Conservation (phyloP, 2,329 filamentous ascomycete species). For the Cryphonectria naterciae region DNA sequence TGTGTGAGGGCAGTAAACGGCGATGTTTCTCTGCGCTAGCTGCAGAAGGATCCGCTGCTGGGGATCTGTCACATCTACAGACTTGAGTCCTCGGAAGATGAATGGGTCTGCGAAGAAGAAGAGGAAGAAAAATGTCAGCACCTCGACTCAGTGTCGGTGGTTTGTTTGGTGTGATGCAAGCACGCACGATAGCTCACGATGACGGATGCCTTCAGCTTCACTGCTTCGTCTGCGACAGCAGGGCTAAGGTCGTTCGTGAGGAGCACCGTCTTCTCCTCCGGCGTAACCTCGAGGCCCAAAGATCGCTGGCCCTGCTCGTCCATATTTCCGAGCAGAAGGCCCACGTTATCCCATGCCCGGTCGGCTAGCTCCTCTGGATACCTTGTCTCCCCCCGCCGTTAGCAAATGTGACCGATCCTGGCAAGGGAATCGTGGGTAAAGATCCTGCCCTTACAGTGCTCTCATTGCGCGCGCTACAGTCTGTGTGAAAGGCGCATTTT, state of each 20-base stretch:
- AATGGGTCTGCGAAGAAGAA: constrained; percentile 72
- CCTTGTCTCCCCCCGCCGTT: constrained; percentile 46
- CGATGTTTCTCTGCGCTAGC: constrained; percentile 83
- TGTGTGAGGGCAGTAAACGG: constrained; percentile 95
- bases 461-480: constrained; percentile 79
- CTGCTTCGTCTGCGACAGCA: constrained; percentile 87
- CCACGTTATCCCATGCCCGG: constrained; percentile 95
- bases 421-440: neutral
- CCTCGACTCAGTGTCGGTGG: neutral
- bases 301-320: constrained; percentile 30
- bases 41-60: constrained; percentile 86
- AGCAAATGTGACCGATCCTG: neutral
- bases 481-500: constrained; percentile 49
- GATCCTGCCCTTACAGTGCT: constrained; percentile 65
- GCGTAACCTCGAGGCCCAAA: constrained; percentile 35
- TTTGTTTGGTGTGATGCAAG: constrained; percentile 20
- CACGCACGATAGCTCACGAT: constrained; percentile 84
- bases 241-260: constrained; percentile 88
- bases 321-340: constrained; percentile 66
- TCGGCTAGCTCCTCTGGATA: constrained; percentile 92
- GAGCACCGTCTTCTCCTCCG: constrained; percentile 47
- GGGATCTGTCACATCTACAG: constrained; percentile 79
- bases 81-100: constrained; percentile 92
- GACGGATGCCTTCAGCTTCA: constrained; percentile 73
- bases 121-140: neutral